Evolutionary conservation across 768 basidiomycete genomes (phyloP).

Genomic region (Leccinum subgranulosum): DNA sequence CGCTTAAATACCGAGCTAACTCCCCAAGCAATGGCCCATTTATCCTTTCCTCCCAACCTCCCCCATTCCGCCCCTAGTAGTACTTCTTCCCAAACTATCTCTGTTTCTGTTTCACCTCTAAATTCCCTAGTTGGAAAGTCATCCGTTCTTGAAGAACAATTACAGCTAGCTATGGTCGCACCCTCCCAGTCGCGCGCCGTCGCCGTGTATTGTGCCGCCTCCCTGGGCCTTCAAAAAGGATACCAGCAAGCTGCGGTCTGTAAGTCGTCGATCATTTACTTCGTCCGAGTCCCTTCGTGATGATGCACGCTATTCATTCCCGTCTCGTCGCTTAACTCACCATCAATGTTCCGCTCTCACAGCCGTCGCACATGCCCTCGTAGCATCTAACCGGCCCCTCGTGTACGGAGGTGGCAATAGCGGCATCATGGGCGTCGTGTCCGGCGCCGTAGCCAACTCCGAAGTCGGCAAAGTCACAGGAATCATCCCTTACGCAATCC

Average conservation of each 20-base stretch:
- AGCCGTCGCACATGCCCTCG: slow-evolving; percentile 78
- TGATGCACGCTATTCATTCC: not conserved
- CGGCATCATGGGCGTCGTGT: slow-evolving; percentile 87
- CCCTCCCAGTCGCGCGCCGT: slow-evolving; percentile 41
- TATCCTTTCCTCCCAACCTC: slow-evolving; percentile 4
- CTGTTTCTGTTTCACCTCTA: not conserved
- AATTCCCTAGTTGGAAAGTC: slow-evolving; percentile 1
- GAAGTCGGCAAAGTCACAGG: slow-evolving; percentile 74
- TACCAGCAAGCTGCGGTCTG: slow-evolving; percentile 69
- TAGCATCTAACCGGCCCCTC: slow-evolving; percentile 53
- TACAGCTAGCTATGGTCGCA: slow-evolving; percentile 26
- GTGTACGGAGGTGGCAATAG: slow-evolving; percentile 85
- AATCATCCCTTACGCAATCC: slow-evolving; percentile 75
- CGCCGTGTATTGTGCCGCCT: slow-evolving; percentile 87
- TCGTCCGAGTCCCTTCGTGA: not conserved
- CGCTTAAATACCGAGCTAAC: slow-evolving; percentile 25
- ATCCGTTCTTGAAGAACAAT: slow-evolving; percentile 6
- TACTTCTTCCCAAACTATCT: not conserved
- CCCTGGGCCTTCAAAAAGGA: slow-evolving; percentile 56
- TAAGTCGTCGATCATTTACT: slow-evolving; percentile 37
- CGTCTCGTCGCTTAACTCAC: slow-evolving; percentile 2
- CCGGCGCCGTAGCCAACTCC: slow-evolving; percentile 53
- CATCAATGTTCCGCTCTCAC: slow-evolving; percentile 1
- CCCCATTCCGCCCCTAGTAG: not conserved
- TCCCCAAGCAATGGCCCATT: slow-evolving; percentile 10